Evolutionary conservation across 768 basidiomycete species (phyloP), one percentile per base, ranked within the genome.

Genomic region (Pulveroboletus sp.): DNA sequence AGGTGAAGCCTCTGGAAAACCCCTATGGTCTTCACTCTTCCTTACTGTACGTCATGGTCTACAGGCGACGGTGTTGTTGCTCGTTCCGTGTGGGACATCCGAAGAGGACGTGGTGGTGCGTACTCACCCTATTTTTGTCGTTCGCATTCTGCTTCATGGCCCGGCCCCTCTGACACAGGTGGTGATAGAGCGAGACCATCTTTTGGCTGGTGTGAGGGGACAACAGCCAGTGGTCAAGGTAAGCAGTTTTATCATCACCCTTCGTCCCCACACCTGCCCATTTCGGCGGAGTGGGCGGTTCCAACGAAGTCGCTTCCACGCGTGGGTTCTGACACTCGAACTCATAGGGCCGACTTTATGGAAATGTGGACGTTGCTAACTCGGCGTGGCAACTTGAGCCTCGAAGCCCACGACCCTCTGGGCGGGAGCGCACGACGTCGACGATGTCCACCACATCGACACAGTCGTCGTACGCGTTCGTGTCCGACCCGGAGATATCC

Each of bases 401-500:
- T n/a, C 79, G 77, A 31, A 68, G 69, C 12, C 73, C 78, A 18
- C 60, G 67, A 8, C 70, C 76, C 37, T 77, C 81, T 0, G 72
- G 74, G 14, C 74, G 89, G 59, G 86, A 85, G 51, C 82, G 87
- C 17, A 90, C 89, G 0, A 82, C 81, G 3, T 89, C 87, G 12
- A 82, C 85, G 12, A 72, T 83, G 6, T 89, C 88, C 8, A 86
- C 86, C 2, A 71, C 82, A 0, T 89, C 87, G 4, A 86, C 86
- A 0, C 86, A 81, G 27, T 91, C 89, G 17, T 91, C 89, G 0
- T 91, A 82, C 58, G 88, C 89, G 5, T 76, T 89, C 49, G 75
- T 91, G 8, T 89, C 89, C n/a, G 89, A 91, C 57, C 82, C 81
- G 2, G 89, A 91, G 56, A 85, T 90, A 45, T 88, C 88, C 5